Base-by-base conservation (phyloP, 805 yeast genomes). In the Nakazawaea wyomingensis region DNA sequence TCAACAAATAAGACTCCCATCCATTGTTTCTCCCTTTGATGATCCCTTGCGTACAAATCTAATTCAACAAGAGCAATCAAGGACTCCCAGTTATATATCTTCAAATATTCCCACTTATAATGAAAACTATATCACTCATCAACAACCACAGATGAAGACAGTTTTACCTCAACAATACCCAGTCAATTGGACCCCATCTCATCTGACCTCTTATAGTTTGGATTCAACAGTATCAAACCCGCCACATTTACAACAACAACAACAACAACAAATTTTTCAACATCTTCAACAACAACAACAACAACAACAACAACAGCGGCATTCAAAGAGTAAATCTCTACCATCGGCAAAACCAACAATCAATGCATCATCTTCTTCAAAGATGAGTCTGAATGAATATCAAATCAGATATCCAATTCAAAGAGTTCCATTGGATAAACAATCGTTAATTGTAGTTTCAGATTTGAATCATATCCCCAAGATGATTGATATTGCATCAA, bases 391-490 rank as follows among this genome's bases (percentile, higher is more conserved):
- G n/a, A n/a, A n/a, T n/a, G n/a, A n/a, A n/a, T 29, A 20, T 27
- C 24, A 41, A 34, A 45, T 54, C 21, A 54, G 55, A 39, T 60
- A 48, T 36, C 64, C 64, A 4, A 51, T 61, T 28, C 50, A 49
- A 21, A 38, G 42, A 14, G 37, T 50, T 7, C 47, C 61, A 3
- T n/a, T 35, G 1, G 50, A 46, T 14, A 34, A 51, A 4, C 18
- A 27, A 17, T 28, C 44, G 1, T 34, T 39, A 34, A 48, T 54
- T 5, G 55, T 59, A 0, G 34, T 37, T 37, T 57, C 55, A 29
- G 57, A 54, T 45, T 41, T 44, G 16, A 41, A 47, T 3, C 41
- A 51, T 20, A 44, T 60, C 5, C 61, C 64, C 27, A 37, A 19
- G 20, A 26, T 3, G 35, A 40, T 4, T 9, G 43, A 16, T 8